Evolutionary conservation across 2,329 filamentous ascomycete genomes (phyloP).

Genomic region (Ustulina deusta): DNA sequence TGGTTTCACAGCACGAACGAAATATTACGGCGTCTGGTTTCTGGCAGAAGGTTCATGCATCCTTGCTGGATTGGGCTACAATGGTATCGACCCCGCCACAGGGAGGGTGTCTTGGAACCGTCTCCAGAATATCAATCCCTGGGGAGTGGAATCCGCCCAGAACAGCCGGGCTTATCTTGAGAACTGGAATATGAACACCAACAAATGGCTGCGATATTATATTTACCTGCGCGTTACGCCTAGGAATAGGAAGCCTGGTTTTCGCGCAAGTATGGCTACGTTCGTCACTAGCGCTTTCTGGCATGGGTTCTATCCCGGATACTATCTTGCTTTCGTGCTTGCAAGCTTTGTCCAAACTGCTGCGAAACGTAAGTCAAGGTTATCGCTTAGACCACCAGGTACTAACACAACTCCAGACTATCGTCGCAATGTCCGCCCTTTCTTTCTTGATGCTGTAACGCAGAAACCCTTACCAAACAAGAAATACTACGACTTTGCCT

Average conservation of each 20-base stretch:
- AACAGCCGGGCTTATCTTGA: constrained; percentile 93
- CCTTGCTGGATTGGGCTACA: constrained; percentile 91
- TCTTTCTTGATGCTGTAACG: constrained; percentile 87
- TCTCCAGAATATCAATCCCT: constrained; percentile 88
- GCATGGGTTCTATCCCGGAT: constrained; percentile 98
- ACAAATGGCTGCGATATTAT: constrained; percentile 95
- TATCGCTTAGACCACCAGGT: background rate
- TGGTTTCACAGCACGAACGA: constrained; percentile 82
- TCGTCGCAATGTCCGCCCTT: constrained; percentile 88
- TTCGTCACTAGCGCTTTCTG: constrained; percentile 96
- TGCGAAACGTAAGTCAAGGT: constrained; percentile 81
- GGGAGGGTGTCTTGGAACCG: constrained; percentile 90
- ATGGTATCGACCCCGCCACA: constrained; percentile 86
- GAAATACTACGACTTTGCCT: constrained; percentile 85
- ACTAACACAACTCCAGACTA: constrained; percentile 70
- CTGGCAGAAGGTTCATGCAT: constrained; percentile 96
- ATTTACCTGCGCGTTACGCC: constrained; percentile 95
- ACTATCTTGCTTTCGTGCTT: constrained; percentile 90
- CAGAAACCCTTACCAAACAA: constrained; percentile 77
- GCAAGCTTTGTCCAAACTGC: constrained; percentile 92
- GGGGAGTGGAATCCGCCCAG: constrained; percentile 87
- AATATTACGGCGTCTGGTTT: constrained; percentile 97
- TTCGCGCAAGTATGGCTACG: constrained; percentile 91
- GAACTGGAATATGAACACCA: constrained; percentile 99
- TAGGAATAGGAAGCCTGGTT: constrained; percentile 94